Percentiles rank a stretch among this genome's conserved stretches.
Evolutionary conservation across 2,329 filamentous ascomycete genomes (phyloP).

Genomic region (Penicillium frequentans): DNA sequence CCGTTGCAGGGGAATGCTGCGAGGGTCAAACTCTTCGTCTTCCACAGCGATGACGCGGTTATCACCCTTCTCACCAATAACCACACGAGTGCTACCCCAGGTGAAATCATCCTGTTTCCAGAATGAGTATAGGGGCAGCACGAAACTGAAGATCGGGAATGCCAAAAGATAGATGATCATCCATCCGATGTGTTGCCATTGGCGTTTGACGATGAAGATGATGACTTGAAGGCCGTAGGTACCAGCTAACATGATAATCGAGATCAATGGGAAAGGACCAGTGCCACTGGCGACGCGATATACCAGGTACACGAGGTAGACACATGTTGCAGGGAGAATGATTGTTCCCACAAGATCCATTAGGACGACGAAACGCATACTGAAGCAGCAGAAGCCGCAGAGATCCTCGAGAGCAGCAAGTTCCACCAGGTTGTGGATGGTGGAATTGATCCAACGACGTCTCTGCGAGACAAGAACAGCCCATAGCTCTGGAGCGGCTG

Average conservation of each 20-base stretch:
- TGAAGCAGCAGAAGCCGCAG: slow-evolving; percentile 98
- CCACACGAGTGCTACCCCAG: slow-evolving; percentile 98
- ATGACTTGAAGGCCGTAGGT: slow-evolving; percentile 95
- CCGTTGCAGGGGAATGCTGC: slow-evolving; percentile 87
- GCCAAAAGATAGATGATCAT: slow-evolving; percentile 99
- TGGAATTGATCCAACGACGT: slow-evolving; percentile 99
- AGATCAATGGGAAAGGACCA: slow-evolving; percentile 81
- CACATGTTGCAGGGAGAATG: slow-evolving; percentile 84
- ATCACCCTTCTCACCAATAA: slow-evolving; percentile 88
- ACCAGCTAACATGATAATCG: slow-evolving; percentile 81
- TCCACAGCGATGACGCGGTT: slow-evolving; percentile 86
- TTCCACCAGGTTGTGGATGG: slow-evolving; percentile 92
- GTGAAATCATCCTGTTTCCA: slow-evolving; percentile 99
- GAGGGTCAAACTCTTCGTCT: slow-evolving; percentile 84
- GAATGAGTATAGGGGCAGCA: slow-evolving; percentile 95
- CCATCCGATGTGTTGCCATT: slow-evolving; percentile 99
- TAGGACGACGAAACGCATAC: slow-evolving; percentile 95
- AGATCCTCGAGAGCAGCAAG: slow-evolving; percentile 87
- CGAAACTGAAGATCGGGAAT: slow-evolving; percentile 88
- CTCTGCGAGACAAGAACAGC: slow-evolving; percentile 93
- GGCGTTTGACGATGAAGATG: slow-evolving; percentile 93
- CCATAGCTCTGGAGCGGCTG: slow-evolving; percentile 92
- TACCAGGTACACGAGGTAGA: slow-evolving; percentile 84
- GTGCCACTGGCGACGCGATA: slow-evolving; percentile 69
- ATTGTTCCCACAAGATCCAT: slow-evolving; percentile 91